Evolutionary conservation across 2,329 filamentous ascomycete genomes (phyloP), one percentile per base, ranked within the genome.

Genomic region (Alternaria dauci): DNA sequence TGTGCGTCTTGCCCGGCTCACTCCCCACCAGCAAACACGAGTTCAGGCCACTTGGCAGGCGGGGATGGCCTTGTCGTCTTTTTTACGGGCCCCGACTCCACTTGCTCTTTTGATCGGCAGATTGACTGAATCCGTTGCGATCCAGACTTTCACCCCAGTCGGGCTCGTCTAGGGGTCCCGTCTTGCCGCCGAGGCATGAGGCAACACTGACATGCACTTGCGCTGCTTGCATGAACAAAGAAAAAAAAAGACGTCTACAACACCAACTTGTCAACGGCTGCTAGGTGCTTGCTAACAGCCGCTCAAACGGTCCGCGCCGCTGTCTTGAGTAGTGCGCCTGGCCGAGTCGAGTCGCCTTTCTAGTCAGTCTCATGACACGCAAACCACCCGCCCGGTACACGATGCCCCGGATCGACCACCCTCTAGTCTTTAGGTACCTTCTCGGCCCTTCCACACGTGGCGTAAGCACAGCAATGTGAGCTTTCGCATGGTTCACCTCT

Each of bases 301-400:
- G 30, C 34, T 47, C 38, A 28, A 50, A 42, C 67, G 67, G 67
- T 52, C 65, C 67, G 67, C 65, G 42, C 67, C 65, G 65, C 61
- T 60, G 61, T 65, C 55, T 36, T 38, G 25, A 30, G 41, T 56
- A 59, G 43, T 28, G 32, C 46, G 52, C 52, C 20, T 23, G 20
- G 20, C 20, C 2, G 2, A 47, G 52, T 38, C 52, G 9, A 9
- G 36, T 39, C 26, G 39, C 39, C 28, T 34, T 23, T 48, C 28
- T 48, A 48, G 44, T 18, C 44, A 47, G 44, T 20, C 44, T 34
- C 44, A 32, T 48, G 44, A 48, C 30, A 34, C 30, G 12, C 30
- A 43, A 25, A 41, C 28, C 46, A 34, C 16, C 30, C 46, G 32
- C 28, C 26, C 32, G 38, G 26, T 43, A 30, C 18, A 41, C 39